phyloP scores from a whole-genome alignment of 148 eudicot species.

The Rhododendron williamsianum region DNA sequence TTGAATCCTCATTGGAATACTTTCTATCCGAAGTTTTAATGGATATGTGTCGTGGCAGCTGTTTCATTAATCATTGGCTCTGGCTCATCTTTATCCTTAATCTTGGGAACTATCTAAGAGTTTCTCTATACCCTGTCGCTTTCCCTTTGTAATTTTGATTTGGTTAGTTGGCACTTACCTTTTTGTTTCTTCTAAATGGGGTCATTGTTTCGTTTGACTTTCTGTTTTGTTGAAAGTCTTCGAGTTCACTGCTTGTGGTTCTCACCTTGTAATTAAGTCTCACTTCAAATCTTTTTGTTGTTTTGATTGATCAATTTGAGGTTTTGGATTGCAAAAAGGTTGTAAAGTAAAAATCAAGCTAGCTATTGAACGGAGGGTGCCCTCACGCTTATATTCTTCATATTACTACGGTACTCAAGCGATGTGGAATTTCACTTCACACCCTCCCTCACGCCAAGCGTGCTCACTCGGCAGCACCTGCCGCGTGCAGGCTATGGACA shows the following conservation, averaged over 20 bases:
- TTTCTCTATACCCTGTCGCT: neutral
- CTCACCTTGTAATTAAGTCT: neutral
- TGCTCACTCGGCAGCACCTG: too few species aligned
- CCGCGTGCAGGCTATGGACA: too few species aligned
- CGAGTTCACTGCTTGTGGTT: neutral
- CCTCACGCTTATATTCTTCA: too few species aligned
- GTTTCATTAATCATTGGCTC: neutral
- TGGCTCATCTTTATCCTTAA: neutral
- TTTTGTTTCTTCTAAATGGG: neutral
- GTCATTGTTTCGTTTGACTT: neutral
- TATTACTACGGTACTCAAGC: too few species aligned
- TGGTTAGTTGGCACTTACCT: neutral
- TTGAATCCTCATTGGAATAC: neutral
- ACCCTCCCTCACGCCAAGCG: too few species aligned
- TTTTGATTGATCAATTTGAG: neutral
- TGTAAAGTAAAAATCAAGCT: too few species aligned
- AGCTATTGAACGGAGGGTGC: too few species aligned
- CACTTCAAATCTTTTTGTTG: neutral
- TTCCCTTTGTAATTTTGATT: neutral
- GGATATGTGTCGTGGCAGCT: neutral
- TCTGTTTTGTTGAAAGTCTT: neutral
- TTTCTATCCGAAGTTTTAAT: neutral
- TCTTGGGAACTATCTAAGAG: neutral
- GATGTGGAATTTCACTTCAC: too few species aligned
- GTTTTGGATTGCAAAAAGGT: neutral